phyloP scores from a whole-genome alignment of 176 grass and related monocot genomes.

The Oropetium thomaeum region DNA sequence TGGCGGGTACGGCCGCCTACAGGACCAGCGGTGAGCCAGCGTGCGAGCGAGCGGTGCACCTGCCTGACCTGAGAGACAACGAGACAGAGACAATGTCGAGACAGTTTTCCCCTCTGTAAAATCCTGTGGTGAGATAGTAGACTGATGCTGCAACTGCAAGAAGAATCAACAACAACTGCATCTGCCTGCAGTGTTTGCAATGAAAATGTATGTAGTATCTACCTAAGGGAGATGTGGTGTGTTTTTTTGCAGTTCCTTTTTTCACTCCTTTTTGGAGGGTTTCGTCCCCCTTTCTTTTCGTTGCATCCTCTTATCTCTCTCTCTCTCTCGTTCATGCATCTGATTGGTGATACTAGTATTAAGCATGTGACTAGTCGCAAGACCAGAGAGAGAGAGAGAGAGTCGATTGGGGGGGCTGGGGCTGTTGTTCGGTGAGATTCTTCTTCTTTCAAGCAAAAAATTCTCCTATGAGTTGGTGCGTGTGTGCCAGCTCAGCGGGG shows the following conservation, averaged over 20 bases:
- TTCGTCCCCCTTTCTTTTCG: background rate
- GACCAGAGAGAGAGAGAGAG: conserved; percentile 23
- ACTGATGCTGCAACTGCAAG: conserved; percentile 39
- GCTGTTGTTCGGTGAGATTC: conserved; percentile 19
- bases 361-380: conserved; percentile 36
- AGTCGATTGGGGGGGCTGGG: conserved; percentile 6
- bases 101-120: conserved; percentile 56
- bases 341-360: conserved; percentile 56
- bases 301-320: background rate
- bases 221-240: conserved; percentile 48
- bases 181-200: conserved; percentile 34
- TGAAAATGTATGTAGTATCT: conserved; percentile 32
- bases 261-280: background rate
- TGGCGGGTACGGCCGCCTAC: conserved; percentile 19
- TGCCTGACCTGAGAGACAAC: conserved; percentile 17
- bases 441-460: conserved; percentile 10
- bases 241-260: conserved; percentile 32
- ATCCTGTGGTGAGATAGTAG: conserved; percentile 42
- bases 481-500: conserved; percentile 38
- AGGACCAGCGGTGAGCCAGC: conserved; percentile 37
- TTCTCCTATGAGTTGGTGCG: conserved; percentile 37
- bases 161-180: conserved; percentile 30
- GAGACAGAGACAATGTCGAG: conserved; percentile 26
- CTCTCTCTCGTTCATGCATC: conserved; percentile 38
- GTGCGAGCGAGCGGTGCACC: background rate